These are phyloP conservation scores for Mycena sp. DNA, from an alignment of 1,284 basidiomycete species.

Conservation along the genomic window DNA sequence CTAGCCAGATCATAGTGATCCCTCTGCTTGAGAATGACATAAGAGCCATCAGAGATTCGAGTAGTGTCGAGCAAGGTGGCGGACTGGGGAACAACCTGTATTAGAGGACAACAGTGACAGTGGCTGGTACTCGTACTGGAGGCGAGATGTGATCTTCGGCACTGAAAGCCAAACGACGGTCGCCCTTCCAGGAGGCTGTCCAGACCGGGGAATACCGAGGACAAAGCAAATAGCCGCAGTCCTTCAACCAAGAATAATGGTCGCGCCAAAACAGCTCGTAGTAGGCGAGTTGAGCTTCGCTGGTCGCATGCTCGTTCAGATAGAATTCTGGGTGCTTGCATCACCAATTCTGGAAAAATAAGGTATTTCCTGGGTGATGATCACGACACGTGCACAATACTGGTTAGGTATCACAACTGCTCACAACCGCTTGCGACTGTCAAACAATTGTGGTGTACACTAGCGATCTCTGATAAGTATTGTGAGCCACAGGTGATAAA, in stretches of 20 bases:
- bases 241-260: neutral
- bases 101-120: neutral
- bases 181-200: neutral
- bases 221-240: conserved; percentile 2
- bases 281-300: neutral
- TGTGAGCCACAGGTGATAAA: too few relatives aligned
- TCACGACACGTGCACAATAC: too few relatives aligned
- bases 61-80: neutral
- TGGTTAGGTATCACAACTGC: too few relatives aligned
- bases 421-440: too few relatives aligned
- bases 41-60: neutral
- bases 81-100: neutral
- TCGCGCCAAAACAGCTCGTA: neutral
- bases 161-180: neutral
- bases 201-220: neutral
- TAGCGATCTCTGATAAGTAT: too few relatives aligned
- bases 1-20: neutral
- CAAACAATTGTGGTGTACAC: too few relatives aligned
- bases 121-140: neutral
- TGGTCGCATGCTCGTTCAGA: neutral
- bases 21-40: neutral
- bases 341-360: too few relatives aligned
- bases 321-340: too few relatives aligned
- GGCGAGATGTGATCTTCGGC: neutral
- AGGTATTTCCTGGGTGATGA: too few relatives aligned